phyloP scores from a whole-genome alignment of 1,284 basidiomycete species.

The Boletus hoseneyae region DNA sequence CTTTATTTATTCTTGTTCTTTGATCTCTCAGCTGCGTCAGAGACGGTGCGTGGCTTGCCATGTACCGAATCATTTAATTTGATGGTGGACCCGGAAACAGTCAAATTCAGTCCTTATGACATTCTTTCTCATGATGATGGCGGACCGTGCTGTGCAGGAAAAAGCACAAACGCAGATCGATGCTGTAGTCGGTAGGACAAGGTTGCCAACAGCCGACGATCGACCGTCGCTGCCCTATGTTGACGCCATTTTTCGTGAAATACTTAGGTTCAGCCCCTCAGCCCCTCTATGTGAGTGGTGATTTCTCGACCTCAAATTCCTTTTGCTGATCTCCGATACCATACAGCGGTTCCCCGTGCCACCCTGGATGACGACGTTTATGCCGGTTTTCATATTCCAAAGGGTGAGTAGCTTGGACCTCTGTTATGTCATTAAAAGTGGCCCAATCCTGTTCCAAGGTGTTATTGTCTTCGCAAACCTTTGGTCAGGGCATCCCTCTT shows the following conservation, averaged over 20 bases:
- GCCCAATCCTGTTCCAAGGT: slow-evolving; percentile 1
- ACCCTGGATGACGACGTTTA: slow-evolving; percentile 16
- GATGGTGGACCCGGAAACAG: not conserved
- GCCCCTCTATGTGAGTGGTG: slow-evolving; percentile 4
- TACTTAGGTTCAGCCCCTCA: slow-evolving; percentile 4
- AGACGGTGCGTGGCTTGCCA: slow-evolving; percentile 10
- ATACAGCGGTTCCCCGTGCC: slow-evolving; percentile 26
- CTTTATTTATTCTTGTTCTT: not conserved
- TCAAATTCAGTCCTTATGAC: slow-evolving; percentile 7
- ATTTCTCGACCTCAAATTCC: not conserved
- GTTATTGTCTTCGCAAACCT: slow-evolving; percentile 12
- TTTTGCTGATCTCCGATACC: not conserved
- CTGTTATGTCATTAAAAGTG: not conserved
- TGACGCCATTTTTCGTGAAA: slow-evolving; percentile 16
- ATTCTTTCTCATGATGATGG: slow-evolving; percentile 20
- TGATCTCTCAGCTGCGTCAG: slow-evolving; percentile 6
- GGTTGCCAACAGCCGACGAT: slow-evolving; percentile 15
- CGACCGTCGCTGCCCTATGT: slow-evolving; percentile 16
- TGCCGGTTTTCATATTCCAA: slow-evolving; percentile 12
- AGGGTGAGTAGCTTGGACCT: slow-evolving; percentile 1
- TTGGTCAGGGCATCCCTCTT: slow-evolving; percentile 6
- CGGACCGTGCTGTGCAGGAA: slow-evolving; percentile 2
- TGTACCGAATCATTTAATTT: not conserved
- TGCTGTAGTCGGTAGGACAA: slow-evolving; percentile 3
- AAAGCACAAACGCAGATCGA: too few relatives aligned